These are phyloP conservation scores for Rhizophagus clarus DNA, from an alignment of 192 early-diverging fungal genomes.

Conservation along the genomic window DNA sequence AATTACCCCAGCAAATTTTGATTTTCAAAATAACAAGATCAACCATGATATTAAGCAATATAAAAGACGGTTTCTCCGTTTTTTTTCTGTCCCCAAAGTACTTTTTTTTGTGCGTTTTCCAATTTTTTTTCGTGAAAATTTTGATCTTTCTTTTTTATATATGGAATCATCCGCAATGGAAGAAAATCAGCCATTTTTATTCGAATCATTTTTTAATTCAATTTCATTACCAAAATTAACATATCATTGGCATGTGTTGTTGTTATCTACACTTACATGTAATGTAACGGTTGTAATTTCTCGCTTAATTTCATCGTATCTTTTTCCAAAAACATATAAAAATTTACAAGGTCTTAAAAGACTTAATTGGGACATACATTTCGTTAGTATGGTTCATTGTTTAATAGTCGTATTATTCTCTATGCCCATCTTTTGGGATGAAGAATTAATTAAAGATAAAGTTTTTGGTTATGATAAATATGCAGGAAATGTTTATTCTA, in stretches of 20 bases:
- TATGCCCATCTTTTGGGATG: constrained; percentile 68
- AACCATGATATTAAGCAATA: too few species aligned
- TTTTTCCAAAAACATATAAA: constrained; percentile 72
- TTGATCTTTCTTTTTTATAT: background rate
- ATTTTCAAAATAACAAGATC: background rate
- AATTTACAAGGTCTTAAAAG: constrained; percentile 55
- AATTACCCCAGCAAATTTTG: background rate
- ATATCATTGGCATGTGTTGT: constrained; percentile 67
- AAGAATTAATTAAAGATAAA: constrained; percentile 63
- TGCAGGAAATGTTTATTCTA: constrained; percentile 75
- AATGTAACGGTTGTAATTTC: constrained; percentile 62
- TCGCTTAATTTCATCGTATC: constrained; percentile 56
- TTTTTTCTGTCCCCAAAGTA: too few species aligned
- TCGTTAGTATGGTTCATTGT: constrained; percentile 80
- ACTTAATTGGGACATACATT: constrained; percentile 66
- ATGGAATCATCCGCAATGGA: background rate
- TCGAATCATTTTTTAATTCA: constrained; percentile 44
- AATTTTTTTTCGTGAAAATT: too few species aligned
- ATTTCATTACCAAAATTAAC: constrained; percentile 59
- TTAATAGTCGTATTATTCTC: constrained; percentile 64
- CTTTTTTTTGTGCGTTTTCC: background rate
- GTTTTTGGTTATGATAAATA: constrained; percentile 73
- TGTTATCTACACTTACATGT: constrained; percentile 53
- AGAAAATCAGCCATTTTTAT: background rate
- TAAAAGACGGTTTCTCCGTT: background rate